Evolutionary conservation across 371 early-diverging fungal genomes (phyloP).

Genomic region (Mortierella sp.): DNA sequence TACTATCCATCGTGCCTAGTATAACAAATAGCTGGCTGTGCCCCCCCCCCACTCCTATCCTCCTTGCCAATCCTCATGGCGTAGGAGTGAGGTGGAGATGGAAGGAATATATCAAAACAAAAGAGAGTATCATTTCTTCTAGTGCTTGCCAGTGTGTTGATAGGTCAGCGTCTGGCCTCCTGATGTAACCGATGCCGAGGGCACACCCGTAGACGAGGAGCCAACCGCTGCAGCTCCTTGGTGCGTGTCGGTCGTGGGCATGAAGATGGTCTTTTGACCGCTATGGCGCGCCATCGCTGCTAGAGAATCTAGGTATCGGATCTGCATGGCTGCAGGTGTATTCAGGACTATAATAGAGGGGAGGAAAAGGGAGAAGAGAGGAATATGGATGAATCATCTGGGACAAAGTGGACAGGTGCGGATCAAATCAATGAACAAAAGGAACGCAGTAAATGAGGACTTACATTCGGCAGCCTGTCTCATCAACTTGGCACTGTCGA

Average conservation of each 20-base stretch:
- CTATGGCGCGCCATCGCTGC: constrained; percentile 70
- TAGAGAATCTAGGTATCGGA: constrained; percentile 91
- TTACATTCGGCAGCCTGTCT: constrained; percentile 86
- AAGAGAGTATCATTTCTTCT: not conserved
- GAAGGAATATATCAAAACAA: not conserved
- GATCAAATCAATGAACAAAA: not conserved
- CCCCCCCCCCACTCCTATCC: no score
- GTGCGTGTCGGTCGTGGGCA: constrained; percentile 58
- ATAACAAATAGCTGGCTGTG: not conserved
- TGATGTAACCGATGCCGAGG: constrained; percentile 16
- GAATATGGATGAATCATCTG: not conserved
- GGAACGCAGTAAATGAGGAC: constrained; percentile 61
- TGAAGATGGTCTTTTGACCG: constrained; percentile 76
- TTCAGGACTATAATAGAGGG: constrained; percentile 41
- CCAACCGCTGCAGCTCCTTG: constrained; percentile 14
- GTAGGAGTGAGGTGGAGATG: not conserved
- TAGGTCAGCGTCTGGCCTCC: constrained; percentile 16
- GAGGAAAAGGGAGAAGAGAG: not conserved
- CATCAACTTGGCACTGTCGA: constrained; percentile 93
- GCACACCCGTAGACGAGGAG: constrained; percentile 2
- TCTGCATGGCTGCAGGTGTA: constrained; percentile 66
- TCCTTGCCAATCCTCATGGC: no score
- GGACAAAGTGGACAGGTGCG: not conserved
- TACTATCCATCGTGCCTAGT: not conserved
- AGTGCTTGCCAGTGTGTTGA: constrained; percentile 19